phyloP scores from a whole-genome alignment of 2,329 filamentous ascomycete species.

The Fusarium miscanthi region DNA sequence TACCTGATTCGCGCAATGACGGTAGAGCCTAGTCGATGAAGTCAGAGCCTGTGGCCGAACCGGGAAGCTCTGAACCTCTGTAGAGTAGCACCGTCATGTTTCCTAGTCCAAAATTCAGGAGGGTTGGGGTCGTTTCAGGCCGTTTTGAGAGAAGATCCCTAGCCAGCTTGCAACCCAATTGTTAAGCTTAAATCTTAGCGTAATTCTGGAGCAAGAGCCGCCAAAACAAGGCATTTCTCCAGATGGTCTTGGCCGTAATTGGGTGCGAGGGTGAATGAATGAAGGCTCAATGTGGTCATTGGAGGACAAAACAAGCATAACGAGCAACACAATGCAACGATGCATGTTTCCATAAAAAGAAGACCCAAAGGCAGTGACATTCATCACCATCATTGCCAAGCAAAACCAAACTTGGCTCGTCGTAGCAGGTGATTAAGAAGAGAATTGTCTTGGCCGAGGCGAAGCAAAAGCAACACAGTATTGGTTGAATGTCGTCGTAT shows the following conservation, averaged over 20 bases:
- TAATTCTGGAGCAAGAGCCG: constrained; percentile 24
- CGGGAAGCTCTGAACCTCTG: neutral
- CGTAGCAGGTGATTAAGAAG: constrained; percentile 30
- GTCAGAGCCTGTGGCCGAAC: neutral
- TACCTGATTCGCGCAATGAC: constrained; percentile 4
- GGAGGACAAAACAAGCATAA: constrained; percentile 9
- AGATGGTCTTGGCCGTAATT: neutral
- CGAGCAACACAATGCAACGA: constrained; percentile 6
- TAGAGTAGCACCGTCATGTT: neutral
- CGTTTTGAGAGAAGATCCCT: constrained; percentile 20
- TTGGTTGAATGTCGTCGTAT: constrained; percentile 21
- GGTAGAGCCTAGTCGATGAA: constrained; percentile 5
- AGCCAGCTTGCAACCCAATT: constrained; percentile 14
- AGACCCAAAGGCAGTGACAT: constrained; percentile 13
- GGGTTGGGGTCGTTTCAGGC: constrained; percentile 11
- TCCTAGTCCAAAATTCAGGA: neutral
- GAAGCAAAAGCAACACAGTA: constrained; percentile 20
- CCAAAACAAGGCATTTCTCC: constrained; percentile 2
- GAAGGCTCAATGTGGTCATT: constrained; percentile 7
- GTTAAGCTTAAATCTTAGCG: constrained; percentile 42
- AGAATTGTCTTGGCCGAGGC: constrained; percentile 30
- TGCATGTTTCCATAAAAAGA: constrained; percentile 15
- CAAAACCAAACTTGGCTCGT: constrained; percentile 7
- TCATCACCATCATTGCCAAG: constrained; percentile 26
- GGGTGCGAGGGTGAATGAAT: neutral